Evolutionary conservation across 2,329 filamentous ascomycete genomes (phyloP).

Genomic region (Stachybotrys elegans): DNA sequence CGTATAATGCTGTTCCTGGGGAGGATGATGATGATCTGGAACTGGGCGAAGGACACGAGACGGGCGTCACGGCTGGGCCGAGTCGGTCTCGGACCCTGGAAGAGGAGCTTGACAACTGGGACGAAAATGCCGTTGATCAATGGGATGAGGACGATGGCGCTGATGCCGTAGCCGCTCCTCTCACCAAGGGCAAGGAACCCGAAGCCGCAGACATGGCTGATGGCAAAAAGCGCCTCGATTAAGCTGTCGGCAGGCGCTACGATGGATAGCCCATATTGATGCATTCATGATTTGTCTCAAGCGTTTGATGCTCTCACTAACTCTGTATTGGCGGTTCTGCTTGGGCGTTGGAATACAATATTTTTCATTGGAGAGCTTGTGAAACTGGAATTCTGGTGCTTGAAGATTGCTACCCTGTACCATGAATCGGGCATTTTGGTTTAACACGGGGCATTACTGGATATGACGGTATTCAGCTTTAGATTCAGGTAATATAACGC

Average conservation of each 20-base stretch:
- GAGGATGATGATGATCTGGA: constrained; percentile 62
- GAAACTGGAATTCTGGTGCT: too few relatives aligned
- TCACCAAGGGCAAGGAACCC: constrained; percentile 12
- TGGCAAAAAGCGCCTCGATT: constrained; percentile 27
- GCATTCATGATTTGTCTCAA: not conserved
- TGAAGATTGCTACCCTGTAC: too few relatives aligned
- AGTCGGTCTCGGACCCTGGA: constrained; percentile 49
- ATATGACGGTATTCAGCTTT: too few relatives aligned
- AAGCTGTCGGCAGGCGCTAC: constrained; percentile 3
- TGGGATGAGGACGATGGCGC: constrained; percentile 50
- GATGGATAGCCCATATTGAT: not conserved
- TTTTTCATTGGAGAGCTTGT: too few relatives aligned
- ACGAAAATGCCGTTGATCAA: constrained; percentile 67
- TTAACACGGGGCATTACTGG: too few relatives aligned
- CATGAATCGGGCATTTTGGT: too few relatives aligned
- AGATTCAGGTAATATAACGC: too few relatives aligned
- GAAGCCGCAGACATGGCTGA: constrained; percentile 24
- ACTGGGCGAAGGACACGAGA: constrained; percentile 68
- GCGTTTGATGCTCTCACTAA: too few relatives aligned
- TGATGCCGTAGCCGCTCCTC: constrained; percentile 9
- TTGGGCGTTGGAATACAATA: too few relatives aligned
- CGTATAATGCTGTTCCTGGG: constrained; percentile 65
- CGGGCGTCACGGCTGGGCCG: constrained; percentile 47
- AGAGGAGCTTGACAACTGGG: constrained; percentile 88
- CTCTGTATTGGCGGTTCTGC: too few relatives aligned